Evolutionary conservation across 23 red algal species (phyloP), one percentile per base, ranked within the genome.

Genomic region (Agarophyton chilense): DNA sequence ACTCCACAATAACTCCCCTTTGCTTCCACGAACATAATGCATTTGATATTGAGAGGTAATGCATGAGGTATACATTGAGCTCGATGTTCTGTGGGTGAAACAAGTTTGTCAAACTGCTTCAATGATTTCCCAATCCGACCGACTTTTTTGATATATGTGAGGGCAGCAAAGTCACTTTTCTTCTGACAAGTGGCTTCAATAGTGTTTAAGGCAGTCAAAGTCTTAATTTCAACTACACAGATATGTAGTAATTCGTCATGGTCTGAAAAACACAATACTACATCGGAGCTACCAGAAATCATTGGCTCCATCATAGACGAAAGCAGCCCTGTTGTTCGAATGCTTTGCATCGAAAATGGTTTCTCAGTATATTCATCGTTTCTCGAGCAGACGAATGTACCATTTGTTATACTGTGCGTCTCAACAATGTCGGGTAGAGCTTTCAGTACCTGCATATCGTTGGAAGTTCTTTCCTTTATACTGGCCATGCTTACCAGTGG

Each of bases 251-350:
- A 0, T 14, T 43, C 17, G 19, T 65, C 55, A 28, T 34, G 8
- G n/a, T n/a, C n/a, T n/a, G 7, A 43, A 12, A 10, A 10, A 14
- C 5, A 65, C 0, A 53, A 83, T 43, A 46, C 0, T 51, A 44
- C 78, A 66, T 82, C 78, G 1, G 79, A 55, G n/a, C 79, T 47
- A 43, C 55, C 79, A 12, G 53, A 7, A 0, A 83, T 3, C 53
- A 83, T 44, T 5, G 18, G 26, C 5, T 41, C 36, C 38, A 0
- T 34, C 4, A 16, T n/a, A 40, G 1, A 47, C 0, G 55, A 31
- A 11, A 65, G 17, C 7, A 83, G 79, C 3, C 57, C 57, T 55
- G 25, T 32, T 0, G 31, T 47, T 22, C 34, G 50, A 24, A 83
- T 83, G 54, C 43, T 65, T 2, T 39, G 0, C 2, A 83, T 61